Conservation (phyloP, 2,329 filamentous ascomycete species). For the Aspergillus costaricaensis region DNA sequence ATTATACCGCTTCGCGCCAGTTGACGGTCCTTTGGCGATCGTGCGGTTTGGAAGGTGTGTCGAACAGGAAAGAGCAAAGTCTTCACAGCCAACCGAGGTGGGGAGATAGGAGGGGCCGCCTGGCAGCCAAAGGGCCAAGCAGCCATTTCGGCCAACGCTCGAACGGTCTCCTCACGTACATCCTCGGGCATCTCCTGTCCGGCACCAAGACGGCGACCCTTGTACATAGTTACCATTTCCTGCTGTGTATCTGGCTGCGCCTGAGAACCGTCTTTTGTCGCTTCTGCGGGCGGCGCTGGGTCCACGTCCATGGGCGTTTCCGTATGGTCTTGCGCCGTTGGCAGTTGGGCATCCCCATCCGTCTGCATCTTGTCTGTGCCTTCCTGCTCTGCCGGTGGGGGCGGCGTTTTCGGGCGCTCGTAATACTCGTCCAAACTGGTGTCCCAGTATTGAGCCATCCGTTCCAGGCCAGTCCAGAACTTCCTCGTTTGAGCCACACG, state of each 20-base stretch:
- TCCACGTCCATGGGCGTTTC: constrained; percentile 31
- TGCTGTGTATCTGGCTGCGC: constrained; percentile 4
- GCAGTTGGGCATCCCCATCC: constrained; percentile 16
- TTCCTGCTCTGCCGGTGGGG: constrained; percentile 19
- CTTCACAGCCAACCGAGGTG: constrained; percentile 52
- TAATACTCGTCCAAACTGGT: constrained; percentile 59
- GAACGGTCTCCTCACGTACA: constrained; percentile 58
- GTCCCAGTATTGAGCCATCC: constrained; percentile 65
- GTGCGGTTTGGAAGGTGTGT: constrained; percentile 57
- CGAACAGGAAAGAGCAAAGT: constrained; percentile 59
- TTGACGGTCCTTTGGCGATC: constrained; percentile 54
- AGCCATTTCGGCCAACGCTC: constrained; percentile 59
- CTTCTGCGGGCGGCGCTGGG: background rate
- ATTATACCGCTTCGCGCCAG: constrained; percentile 57
- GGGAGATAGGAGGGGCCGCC: constrained; percentile 49
- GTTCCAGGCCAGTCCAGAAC: constrained; percentile 62
- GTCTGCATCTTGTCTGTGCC: constrained; percentile 24
- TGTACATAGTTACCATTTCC: constrained; percentile 47
- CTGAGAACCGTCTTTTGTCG: background rate
- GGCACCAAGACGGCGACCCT: constrained; percentile 59
- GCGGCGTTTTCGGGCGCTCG: constrained; percentile 36
- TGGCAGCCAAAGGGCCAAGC: constrained; percentile 61
- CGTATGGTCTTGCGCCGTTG: constrained; percentile 19
- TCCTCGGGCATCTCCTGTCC: constrained; percentile 61
- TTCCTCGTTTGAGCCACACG: constrained; percentile 59